Percentiles rank a stretch among this genome's conserved stretches.
Conservation (phyloP, 177 flowering plant genomes). For the Vitis hybrid region DNA sequence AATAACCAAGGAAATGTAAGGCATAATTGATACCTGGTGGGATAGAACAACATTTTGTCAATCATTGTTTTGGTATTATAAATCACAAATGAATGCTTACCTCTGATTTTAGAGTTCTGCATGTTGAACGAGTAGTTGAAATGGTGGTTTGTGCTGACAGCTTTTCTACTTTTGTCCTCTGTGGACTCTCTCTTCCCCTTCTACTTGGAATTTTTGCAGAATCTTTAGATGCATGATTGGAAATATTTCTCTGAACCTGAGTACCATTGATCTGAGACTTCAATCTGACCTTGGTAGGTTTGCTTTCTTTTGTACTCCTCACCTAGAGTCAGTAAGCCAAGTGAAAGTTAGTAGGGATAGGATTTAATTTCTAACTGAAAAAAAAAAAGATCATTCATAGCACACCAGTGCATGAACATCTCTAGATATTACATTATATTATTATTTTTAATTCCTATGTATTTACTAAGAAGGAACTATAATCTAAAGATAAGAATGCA, state of each 20-base stretch:
- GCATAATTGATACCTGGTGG: not conserved
- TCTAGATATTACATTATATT: not conserved
- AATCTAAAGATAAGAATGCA: not conserved
- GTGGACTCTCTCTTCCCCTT: conserved; percentile 22
- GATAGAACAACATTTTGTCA: not conserved
- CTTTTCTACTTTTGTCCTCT: conserved; percentile 26
- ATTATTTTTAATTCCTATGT: not conserved
- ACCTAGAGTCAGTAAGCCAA: conserved; percentile 15
- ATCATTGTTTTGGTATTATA: no score
- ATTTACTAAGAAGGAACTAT: not conserved
- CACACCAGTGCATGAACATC: not conserved
- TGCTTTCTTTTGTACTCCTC: conserved; percentile 19
- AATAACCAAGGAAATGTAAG: not conserved
- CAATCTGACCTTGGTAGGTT: conserved; percentile 22
- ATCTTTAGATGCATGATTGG: conserved; percentile 27
- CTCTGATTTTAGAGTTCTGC: conserved; percentile 35
- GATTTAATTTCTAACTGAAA: not conserved
- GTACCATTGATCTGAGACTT: conserved; percentile 23
- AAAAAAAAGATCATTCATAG: not conserved
- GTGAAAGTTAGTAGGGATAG: not conserved
- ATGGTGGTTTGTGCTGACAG: conserved; percentile 17
- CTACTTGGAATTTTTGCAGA: conserved; percentile 20
- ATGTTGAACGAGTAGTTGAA: conserved; percentile 8
- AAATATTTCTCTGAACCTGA: conserved; percentile 15
- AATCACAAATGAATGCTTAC: conserved; percentile 18